Base-by-base conservation (phyloP, 2,329 filamentous ascomycete species). In the Epichloe sp. region DNA sequence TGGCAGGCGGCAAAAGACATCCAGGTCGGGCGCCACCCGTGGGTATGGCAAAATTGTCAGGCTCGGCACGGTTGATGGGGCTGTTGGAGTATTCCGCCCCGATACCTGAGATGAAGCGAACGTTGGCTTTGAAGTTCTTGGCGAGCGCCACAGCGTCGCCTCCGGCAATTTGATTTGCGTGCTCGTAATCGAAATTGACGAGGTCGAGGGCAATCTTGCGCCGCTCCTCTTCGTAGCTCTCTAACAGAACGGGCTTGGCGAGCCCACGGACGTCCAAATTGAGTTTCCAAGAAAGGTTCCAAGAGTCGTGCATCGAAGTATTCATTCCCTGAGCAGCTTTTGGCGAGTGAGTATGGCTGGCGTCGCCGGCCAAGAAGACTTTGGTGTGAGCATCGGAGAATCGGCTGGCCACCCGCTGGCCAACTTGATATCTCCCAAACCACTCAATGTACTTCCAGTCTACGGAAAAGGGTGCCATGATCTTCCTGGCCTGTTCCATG, bases 321-420 rank as follows among this genome's bases (percentile, higher is more conserved):
- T 88, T 88, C 74, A 77, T 76, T 50, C 75, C 83, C 65, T 85
- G 83, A 0, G 82, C 83, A 1, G 82, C 82, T 64, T 86, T 86
- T 4, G 83, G 83, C 2, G 79, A 83, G 61, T 87, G 83, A 0
- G 83, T 86, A 57, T 87, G 83, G 54, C 80, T 83, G 36, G 83
- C 82, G 60, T 87, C 83, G 15, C 82, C 82, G 12, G 80, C 79
- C 40, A 87, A 70, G 63, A 87, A 87, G n/a, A 84, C 76, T 15
- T 79, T 74, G 41, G 70, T 63, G 53, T 80, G 69, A 45, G 77
- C 71, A 59, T 84, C 79, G 56, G 79, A 77, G 67, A 88, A 89
- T 45, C 78, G 75, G 56, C 79, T 79, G 2, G 85, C 85, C 21
- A 88, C 76, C 17, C 85, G 78, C 68, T 86, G 83, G 11, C 82